Evolutionary conservation across 2,329 filamentous ascomycete genomes (phyloP), one percentile per base, ranked within the genome.

Genomic region (Lecanicillium sp.): DNA sequence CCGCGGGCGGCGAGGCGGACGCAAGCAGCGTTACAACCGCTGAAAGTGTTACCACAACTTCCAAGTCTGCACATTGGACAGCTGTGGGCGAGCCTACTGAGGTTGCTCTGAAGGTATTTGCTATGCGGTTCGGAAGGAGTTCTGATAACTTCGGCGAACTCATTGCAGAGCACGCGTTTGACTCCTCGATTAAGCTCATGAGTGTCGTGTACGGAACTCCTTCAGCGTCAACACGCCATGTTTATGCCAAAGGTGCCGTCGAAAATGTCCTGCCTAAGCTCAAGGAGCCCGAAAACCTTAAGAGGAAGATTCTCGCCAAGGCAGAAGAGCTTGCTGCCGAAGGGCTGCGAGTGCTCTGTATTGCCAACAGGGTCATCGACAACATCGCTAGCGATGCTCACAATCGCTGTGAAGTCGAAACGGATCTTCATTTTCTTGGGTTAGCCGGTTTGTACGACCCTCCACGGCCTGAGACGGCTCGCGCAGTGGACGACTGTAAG

Each of bases 131-230:
- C 48, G 68, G 70, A 37, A 71, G 70, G 52, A 53, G 56, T 15
- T 57, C 58, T n/a, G 49, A 54, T n/a, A n/a, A n/a, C n/a, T n/a
- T n/a, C 17, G 66, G 69, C 40, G 56, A 60, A 29, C 60, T 80
- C 32, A 50, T 83, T 9, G 71, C 75, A 2, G 83, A 86, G 50
- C 80, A 80, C 39, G 80, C 81, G 2, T 86, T 86, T 51, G 81
- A 86, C 54, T 85, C 80, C 1, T 75, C 75, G 28, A 74, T 80
- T 57, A 86, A 86, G 63, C 73, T 80, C 42, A 86, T 86, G 82
- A 81, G 78, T 28, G 80, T 85, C 35, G 71, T 85, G 19, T 84
- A 81, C 31, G 56, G 57, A 6, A 56, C 49, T 32, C 54, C 53
- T 2, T n/a, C 56, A 12, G 59, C 60, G 16, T 51, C 55, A 9